phyloP scores from a whole-genome alignment of 2,329 filamentous ascomycete genomes.

The Akanthomyces lecanii region DNA sequence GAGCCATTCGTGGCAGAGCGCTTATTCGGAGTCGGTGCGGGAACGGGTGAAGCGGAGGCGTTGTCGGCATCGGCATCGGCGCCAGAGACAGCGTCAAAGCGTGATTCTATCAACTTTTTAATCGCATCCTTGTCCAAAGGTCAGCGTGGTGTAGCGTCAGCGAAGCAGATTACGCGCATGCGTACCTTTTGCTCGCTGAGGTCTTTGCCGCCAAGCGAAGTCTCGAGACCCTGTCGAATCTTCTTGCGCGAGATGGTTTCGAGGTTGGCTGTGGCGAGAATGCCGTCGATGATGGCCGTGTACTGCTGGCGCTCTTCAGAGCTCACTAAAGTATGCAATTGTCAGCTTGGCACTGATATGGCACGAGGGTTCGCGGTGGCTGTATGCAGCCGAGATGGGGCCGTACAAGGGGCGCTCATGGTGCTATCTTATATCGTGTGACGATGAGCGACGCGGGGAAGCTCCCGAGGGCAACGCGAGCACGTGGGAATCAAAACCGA shows the following conservation, averaged over 20 bases:
- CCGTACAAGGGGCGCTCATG: conserved; percentile 26
- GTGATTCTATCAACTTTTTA: conserved; percentile 66
- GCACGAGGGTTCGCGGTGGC: background rate
- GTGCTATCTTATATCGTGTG: conserved; percentile 12
- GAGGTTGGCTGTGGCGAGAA: conserved; percentile 54
- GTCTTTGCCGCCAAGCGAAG: conserved; percentile 52
- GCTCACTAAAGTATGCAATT: conserved; percentile 38
- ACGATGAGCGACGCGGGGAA: background rate
- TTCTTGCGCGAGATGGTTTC: conserved; percentile 62
- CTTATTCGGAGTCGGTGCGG: conserved; percentile 32
- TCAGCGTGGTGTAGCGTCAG: background rate
- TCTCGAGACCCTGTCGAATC: conserved; percentile 54
- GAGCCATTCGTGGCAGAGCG: conserved; percentile 31
- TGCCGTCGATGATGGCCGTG: conserved; percentile 56
- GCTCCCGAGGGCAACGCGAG: background rate
- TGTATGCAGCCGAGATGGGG: background rate
- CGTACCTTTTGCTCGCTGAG: conserved; percentile 55
- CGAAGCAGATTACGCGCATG: background rate
- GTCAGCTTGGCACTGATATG: background rate
- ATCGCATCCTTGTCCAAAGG: conserved; percentile 53
- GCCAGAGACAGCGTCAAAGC: conserved; percentile 66
- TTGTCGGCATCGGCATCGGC: conserved; percentile 47
- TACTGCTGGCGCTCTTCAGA: conserved; percentile 48
- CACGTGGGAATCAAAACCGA: background rate
- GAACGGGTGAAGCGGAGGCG: conserved; percentile 33